Evolutionary conservation across 257 asterid species (phyloP).

Genomic region (Datura wrightii): DNA sequence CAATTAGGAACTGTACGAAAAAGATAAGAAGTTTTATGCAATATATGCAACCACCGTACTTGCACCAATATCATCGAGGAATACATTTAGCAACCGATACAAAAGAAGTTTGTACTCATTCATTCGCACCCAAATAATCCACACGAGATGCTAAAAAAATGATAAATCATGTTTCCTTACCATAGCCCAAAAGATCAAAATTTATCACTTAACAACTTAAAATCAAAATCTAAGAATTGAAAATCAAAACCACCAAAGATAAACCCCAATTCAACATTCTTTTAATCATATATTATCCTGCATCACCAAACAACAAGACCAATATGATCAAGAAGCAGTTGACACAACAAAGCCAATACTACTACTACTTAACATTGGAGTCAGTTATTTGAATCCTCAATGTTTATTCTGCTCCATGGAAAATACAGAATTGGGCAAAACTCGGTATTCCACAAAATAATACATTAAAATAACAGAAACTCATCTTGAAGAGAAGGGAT

Average conservation of each 20-base stretch:
- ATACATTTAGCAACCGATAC: not conserved
- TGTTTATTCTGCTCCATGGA: not conserved
- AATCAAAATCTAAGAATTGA: not conserved
- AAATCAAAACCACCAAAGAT: not conserved
- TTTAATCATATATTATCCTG: not conserved
- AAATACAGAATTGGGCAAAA: too few species aligned
- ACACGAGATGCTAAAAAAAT: not conserved
- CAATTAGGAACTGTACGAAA: not conserved
- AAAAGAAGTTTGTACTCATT: not conserved
- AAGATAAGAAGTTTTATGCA: not conserved
- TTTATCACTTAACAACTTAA: not conserved
- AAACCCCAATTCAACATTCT: not conserved
- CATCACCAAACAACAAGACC: not conserved
- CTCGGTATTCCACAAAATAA: too few species aligned
- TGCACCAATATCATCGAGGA: not conserved
- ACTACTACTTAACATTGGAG: not conserved
- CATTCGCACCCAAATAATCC: not conserved
- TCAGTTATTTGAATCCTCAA: not conserved
- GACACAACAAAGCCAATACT: not conserved
- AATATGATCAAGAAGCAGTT: not conserved
- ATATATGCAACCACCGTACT: not conserved
- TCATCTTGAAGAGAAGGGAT: too few species aligned
- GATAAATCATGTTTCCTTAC: not conserved
- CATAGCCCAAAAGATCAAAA: not conserved
- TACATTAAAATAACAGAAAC: too few species aligned